A percentile compares a stretch with the other conserved stretches of the same genome.
Evolutionary conservation across 768 basidiomycete genomes (phyloP).

Genomic region (Pulveroboletus sp.): DNA sequence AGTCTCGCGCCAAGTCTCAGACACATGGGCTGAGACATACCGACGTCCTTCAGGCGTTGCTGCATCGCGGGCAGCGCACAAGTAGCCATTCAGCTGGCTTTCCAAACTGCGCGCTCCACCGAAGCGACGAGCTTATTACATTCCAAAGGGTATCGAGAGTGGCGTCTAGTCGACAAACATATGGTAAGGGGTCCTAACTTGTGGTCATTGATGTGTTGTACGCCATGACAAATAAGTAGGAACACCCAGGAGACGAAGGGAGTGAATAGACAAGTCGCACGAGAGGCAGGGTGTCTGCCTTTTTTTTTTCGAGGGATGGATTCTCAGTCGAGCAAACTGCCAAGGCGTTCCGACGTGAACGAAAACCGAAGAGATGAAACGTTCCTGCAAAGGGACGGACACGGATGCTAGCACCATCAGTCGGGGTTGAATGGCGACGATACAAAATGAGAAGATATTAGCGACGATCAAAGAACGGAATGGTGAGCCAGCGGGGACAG

Average conservation of each 20-base stretch:
- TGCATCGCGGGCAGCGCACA: slow-evolving; percentile 22
- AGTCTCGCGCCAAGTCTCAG: too few species aligned
- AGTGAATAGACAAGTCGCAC: slow-evolving; percentile 16
- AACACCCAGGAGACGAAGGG: background rate
- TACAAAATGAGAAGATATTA: background rate
- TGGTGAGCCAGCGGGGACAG: background rate
- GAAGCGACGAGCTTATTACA: slow-evolving; percentile 24
- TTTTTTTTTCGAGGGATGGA: slow-evolving; percentile 40
- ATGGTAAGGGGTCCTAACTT: too few species aligned
- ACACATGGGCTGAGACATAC: slow-evolving; percentile 19
- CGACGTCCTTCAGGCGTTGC: too few species aligned
- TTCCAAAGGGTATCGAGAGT: slow-evolving; percentile 17
- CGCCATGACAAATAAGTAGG: slow-evolving; percentile 12
- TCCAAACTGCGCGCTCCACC: slow-evolving; percentile 17
- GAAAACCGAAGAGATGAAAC: slow-evolving; percentile 17
- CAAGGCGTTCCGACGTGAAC: slow-evolving; percentile 49
- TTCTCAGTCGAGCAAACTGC: slow-evolving; percentile 43
- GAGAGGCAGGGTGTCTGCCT: slow-evolving; percentile 39
- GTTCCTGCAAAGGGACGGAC: slow-evolving; percentile 2
- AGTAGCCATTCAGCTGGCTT: slow-evolving; percentile 20
- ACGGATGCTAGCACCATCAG: background rate
- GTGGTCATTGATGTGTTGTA: slow-evolving; percentile 20
- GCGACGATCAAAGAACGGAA: background rate
- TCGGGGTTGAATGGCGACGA: background rate
- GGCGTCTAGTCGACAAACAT: too few species aligned